These are phyloP conservation scores for Liriodendron chinense DNA, from an alignment of 164 flowering plant genomes.

Conservation along the genomic window DNA sequence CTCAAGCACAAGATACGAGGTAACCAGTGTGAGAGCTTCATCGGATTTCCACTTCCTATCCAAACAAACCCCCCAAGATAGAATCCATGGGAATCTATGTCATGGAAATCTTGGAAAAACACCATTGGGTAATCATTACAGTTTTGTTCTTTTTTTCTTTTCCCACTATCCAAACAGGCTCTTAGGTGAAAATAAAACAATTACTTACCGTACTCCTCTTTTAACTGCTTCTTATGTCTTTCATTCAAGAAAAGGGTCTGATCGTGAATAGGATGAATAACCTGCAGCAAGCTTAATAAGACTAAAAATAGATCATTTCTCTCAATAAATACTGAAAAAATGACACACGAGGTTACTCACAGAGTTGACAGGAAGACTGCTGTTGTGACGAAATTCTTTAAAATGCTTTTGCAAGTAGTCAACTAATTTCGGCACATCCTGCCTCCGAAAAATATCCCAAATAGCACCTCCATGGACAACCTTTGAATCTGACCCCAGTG, in stretches of 20 bases:
- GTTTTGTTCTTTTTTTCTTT: no score
- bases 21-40: no score
- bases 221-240: constrained; percentile 64
- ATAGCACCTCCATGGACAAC: constrained; percentile 59
- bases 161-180: neutral
- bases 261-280: constrained; percentile 81
- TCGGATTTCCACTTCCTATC: no score
- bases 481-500: constrained; percentile 13
- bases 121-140: no score
- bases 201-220: constrained; percentile 67
- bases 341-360: constrained; percentile 32
- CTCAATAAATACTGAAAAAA: neutral
- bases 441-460: constrained; percentile 85
- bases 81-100: no score
- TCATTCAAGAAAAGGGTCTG: constrained; percentile 64
- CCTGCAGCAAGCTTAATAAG: constrained; percentile 37
- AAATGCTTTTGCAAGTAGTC: constrained; percentile 58
- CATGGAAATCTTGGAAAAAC: no score
- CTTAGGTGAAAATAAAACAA: neutral
- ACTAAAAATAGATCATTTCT: neutral
- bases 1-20: no score
- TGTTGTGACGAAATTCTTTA: constrained; percentile 59
- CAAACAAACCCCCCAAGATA: no score
- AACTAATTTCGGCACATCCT: constrained; percentile 68
- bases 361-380: constrained; percentile 45